A percentile compares a stretch with the other conserved stretches of the same genome.
Evolutionary conservation across 2,329 filamentous ascomycete genomes (phyloP).

Genomic region (Fusarium marasasianum): DNA sequence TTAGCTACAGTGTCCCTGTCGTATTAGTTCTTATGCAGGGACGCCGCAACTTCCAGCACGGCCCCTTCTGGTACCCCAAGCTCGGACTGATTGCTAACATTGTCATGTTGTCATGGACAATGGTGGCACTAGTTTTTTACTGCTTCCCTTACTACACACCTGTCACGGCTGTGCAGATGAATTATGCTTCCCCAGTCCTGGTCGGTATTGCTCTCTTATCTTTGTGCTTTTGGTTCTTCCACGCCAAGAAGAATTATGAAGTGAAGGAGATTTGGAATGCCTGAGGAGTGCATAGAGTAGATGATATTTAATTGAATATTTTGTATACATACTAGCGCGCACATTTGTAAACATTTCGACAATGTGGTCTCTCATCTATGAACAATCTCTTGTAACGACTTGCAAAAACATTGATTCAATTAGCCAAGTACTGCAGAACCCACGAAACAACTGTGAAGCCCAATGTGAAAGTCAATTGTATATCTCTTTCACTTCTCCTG

Average conservation of each 20-base stretch:
- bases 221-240: background rate
- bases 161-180: background rate
- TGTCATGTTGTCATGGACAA: background rate
- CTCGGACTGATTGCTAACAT: background rate
- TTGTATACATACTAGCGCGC: no score
- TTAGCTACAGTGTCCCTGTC: slow-evolving; percentile 1
- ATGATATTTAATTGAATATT: background rate
- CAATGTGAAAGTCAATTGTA: background rate
- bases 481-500: background rate
- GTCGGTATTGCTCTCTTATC: background rate
- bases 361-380: fast-evolving
- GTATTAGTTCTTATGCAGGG: background rate
- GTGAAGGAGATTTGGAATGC: background rate
- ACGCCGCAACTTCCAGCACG: background rate
- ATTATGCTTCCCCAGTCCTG: background rate
- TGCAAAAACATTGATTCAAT: fast-evolving
- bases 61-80: background rate
- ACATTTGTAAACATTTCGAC: no score
- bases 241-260: background rate
- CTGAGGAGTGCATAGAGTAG: background rate
- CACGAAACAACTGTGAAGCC: no score
- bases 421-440: no score
- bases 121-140: background rate
- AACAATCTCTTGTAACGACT: no score
- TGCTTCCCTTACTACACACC: background rate